phyloP scores from a whole-genome alignment of 768 basidiomycete species.

The Mycena pura region DNA sequence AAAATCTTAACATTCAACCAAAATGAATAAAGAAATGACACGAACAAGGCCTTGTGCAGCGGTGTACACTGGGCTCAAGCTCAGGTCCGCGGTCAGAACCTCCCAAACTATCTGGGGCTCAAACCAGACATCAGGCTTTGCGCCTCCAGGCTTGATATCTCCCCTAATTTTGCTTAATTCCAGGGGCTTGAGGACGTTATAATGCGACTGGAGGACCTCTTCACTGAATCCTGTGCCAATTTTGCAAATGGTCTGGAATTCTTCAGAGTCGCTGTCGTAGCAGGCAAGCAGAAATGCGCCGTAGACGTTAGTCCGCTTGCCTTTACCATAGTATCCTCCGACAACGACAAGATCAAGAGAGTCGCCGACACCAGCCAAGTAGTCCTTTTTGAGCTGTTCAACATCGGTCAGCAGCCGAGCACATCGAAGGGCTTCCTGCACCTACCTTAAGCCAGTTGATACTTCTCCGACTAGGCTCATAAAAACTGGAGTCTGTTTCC shows the following conservation, averaged over 20 bases:
- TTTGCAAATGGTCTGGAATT: conserved; percentile 98
- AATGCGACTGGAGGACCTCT: conserved; percentile 82
- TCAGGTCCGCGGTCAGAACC: conserved; percentile 95
- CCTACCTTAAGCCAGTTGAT: conserved; percentile 97
- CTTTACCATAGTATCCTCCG: conserved; percentile 96
- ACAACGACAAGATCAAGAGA: conserved; percentile 98
- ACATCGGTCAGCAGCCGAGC: background rate
- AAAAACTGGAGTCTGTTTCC: conserved; percentile 88
- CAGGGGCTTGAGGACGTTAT: conserved; percentile 80
- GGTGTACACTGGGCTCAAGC: conserved; percentile 95
- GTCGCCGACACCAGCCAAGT: conserved; percentile 94
- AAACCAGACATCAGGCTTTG: conserved; percentile 98
- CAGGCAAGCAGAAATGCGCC: conserved; percentile 98
- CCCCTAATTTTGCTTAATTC: conserved; percentile 74
- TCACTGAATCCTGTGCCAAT: conserved; percentile 99
- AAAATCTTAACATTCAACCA: conserved; percentile 12
- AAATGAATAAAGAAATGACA: background rate
- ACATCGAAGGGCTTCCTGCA: background rate
- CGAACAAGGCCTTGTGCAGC: conserved; percentile 89
- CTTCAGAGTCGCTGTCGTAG: conserved; percentile 93
- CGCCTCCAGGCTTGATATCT: conserved; percentile 88
- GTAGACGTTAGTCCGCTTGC: conserved; percentile 96
- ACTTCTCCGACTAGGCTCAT: conserved; percentile 94
- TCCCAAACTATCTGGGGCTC: conserved; percentile 99
- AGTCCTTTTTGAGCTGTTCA: conserved; percentile 94